Conservation (phyloP, 2,329 filamentous ascomycete genomes). For the Venturia oleaginea region DNA sequence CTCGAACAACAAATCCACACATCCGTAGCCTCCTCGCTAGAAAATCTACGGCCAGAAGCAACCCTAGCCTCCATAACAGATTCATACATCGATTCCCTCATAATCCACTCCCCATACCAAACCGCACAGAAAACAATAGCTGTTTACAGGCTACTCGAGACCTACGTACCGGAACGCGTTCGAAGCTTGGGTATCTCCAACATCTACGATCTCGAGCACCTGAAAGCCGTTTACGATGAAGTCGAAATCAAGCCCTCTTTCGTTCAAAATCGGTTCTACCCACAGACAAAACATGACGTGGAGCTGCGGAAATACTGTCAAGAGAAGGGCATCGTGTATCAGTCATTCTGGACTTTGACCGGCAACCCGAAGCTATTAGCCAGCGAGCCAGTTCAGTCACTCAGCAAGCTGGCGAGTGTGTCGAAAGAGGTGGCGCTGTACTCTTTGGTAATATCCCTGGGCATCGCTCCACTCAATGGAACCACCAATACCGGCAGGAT, state of each 20-base stretch:
- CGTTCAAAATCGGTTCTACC: slow-evolving; percentile 69
- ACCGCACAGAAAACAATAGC: slow-evolving; percentile 45
- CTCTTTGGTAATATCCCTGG: slow-evolving; percentile 45
- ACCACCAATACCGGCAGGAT: slow-evolving; percentile 45
- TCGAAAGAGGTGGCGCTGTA: slow-evolving; percentile 44
- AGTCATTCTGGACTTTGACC: slow-evolving; percentile 54
- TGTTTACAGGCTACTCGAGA: slow-evolving; percentile 58
- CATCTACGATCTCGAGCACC: slow-evolving; percentile 43
- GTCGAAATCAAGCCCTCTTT: slow-evolving; percentile 47
- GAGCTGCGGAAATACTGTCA: slow-evolving; percentile 49
- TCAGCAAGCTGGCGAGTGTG: slow-evolving; percentile 39
- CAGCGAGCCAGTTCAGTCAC: slow-evolving; percentile 37
- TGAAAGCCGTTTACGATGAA: slow-evolving; percentile 44
- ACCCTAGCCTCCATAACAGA: slow-evolving; percentile 29
- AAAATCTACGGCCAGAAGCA: slow-evolving; percentile 42
- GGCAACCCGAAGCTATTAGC: slow-evolving; percentile 45
- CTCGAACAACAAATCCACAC: slow-evolving; percentile 56
- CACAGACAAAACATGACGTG: slow-evolving; percentile 49
- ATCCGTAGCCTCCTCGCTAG: slow-evolving; percentile 58
- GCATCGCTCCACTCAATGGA: slow-evolving; percentile 45
- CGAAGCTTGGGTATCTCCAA: slow-evolving; percentile 69
- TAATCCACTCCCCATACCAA: slow-evolving; percentile 50
- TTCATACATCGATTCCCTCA: slow-evolving; percentile 47
- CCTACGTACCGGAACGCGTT: slow-evolving; percentile 56
- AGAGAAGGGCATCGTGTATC: slow-evolving; percentile 45